phyloP scores from a whole-genome alignment of 345 rosid genomes.

The Turnera subulata region DNA sequence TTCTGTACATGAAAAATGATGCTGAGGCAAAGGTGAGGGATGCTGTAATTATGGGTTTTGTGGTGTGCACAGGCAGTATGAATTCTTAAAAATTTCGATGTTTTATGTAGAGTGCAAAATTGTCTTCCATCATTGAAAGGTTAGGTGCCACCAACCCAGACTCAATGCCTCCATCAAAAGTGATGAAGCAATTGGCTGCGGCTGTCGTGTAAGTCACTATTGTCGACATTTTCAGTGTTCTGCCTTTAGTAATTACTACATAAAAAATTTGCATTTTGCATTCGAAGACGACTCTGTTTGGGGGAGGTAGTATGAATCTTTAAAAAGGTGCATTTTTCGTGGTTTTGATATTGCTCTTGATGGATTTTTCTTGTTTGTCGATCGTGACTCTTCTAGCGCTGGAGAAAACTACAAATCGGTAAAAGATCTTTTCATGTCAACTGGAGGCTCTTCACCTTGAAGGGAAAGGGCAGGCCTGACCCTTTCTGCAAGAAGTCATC shows the following conservation, averaged over 20 bases:
- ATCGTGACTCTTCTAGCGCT: constrained; percentile 39
- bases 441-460: constrained; percentile 75
- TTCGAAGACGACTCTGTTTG: no score
- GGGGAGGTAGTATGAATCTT: no score
- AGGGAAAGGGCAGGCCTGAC: constrained; percentile 78
- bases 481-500: constrained; percentile 79
- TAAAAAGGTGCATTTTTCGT: no score
- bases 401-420: constrained; percentile 66
- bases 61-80: neutral
- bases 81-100: no score
- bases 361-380: constrained; percentile 7
- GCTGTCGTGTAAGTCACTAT: constrained; percentile 71
- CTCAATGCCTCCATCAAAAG: constrained; percentile 62
- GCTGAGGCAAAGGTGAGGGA: constrained; percentile 74
- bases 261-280: no score
- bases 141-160: constrained; percentile 48
- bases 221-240: neutral
- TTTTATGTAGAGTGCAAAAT: constrained; percentile 62
- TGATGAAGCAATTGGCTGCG: constrained; percentile 73
- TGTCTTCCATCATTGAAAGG: constrained; percentile 45
- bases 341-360: neutral
- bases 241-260: no score
- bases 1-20: constrained; percentile 61
- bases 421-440: constrained; percentile 71
- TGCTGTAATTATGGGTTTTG: neutral